Evolutionary conservation across 2,329 filamentous ascomycete species (phyloP).

Genomic region (Claviceps citrina): DNA sequence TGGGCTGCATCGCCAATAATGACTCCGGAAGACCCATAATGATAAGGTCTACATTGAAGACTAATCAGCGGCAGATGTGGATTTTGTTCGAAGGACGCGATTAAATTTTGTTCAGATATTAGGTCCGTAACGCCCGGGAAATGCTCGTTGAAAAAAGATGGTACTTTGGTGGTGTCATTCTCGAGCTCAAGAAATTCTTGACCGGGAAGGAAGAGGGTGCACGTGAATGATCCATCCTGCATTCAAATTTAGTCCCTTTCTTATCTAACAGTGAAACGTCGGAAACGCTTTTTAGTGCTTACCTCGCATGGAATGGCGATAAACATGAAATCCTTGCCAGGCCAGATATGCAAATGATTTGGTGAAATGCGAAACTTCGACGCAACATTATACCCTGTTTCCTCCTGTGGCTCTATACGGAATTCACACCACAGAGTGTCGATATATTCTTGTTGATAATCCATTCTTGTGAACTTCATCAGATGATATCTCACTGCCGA

Average conservation of each 20-base stretch:
- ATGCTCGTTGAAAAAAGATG: conserved; percentile 61
- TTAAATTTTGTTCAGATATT: conserved; percentile 52
- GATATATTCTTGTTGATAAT: conserved; percentile 89
- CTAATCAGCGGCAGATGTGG: conserved; percentile 86
- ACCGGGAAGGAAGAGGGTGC: conserved; percentile 77
- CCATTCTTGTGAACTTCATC: conserved; percentile 87
- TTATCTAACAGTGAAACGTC: conserved; percentile 2
- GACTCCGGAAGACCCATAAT: conserved; percentile 60
- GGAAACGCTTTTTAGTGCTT: conserved; percentile 14
- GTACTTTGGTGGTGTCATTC: conserved; percentile 40
- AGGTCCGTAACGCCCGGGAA: conserved; percentile 74
- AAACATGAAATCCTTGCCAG: conserved; percentile 88
- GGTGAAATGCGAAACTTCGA: conserved; percentile 64
- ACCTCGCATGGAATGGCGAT: conserved; percentile 75
- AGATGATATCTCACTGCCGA: conserved; percentile 81
- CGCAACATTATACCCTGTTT: conserved; percentile 15
- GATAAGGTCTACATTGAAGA: conserved; percentile 83
- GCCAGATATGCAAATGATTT: conserved; percentile 96
- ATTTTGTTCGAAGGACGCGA: conserved; percentile 61
- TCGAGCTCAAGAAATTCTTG: conserved; percentile 54
- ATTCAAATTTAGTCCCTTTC: conserved; percentile 7
- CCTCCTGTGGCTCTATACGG: conserved; percentile 45
- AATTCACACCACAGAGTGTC: conserved; percentile 98
- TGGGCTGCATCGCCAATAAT: conserved; percentile 90
- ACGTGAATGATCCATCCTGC: conserved; percentile 81